Percentiles rank a stretch among this genome's conserved stretches.
Evolutionary conservation across 495 filamentous ascomycete species (phyloP).

Genomic region (Penicillium daleae): DNA sequence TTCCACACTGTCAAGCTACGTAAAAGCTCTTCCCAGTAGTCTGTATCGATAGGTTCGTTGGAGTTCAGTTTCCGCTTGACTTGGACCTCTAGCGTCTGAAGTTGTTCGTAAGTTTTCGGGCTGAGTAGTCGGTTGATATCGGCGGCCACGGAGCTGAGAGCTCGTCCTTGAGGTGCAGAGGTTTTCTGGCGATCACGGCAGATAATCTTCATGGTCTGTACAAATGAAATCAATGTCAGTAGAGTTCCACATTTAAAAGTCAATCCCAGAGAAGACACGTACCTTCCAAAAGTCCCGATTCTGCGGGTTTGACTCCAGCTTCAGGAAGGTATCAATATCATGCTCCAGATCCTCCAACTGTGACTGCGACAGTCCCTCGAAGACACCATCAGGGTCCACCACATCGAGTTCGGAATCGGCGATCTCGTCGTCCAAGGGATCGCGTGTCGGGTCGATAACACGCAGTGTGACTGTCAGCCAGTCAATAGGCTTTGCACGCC

Average conservation of each 20-base stretch:
- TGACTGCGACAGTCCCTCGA: conserved; percentile 71
- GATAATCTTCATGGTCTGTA: conserved; percentile 78
- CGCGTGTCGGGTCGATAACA: conserved; percentile 80
- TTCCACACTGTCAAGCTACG: conserved; percentile 87
- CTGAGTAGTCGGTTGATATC: conserved; percentile 87
- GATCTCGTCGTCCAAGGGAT: conserved; percentile 81
- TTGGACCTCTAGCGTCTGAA: conserved; percentile 81
- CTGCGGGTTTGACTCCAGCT: conserved; percentile 73
- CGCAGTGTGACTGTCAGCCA: conserved; percentile 91
- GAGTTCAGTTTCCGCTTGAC: conserved; percentile 82
- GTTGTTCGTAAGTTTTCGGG: conserved; percentile 85
- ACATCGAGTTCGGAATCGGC: conserved; percentile 76
- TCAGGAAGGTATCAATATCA: conserved; percentile 84
- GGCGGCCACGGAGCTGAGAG: conserved; percentile 76
- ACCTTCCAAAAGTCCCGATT: conserved; percentile 90
- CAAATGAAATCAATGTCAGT: conserved; percentile 7
- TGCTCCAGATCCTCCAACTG: conserved; percentile 79
- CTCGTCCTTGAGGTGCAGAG: conserved; percentile 69
- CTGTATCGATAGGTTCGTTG: conserved; percentile 90
- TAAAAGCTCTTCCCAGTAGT: conserved; percentile 96
- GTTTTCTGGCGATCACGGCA: conserved; percentile 76
- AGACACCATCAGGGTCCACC: conserved; percentile 78
- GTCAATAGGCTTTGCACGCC: conserved; percentile 90
- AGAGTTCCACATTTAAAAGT: not conserved
- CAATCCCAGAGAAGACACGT: conserved; percentile 18